phyloP scores from a whole-genome alignment of 2,329 filamentous ascomycete genomes.

The Rhynchosporium secalis region DNA sequence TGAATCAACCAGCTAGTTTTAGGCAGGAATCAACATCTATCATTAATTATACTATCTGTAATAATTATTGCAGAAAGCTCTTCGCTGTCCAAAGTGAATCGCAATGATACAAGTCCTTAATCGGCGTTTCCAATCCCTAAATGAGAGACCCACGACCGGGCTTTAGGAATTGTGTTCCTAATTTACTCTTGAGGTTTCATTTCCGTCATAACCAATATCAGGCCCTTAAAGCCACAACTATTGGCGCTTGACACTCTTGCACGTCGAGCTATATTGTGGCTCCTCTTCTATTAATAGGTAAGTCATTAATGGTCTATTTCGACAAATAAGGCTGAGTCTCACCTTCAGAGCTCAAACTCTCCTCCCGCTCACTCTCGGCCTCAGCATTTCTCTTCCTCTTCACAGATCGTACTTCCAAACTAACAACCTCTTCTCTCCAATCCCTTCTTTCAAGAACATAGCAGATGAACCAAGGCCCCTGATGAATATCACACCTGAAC shows the following conservation, averaged over 20 bases:
- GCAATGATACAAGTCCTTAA: not conserved
- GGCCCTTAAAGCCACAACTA: not conserved
- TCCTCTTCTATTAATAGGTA: not conserved
- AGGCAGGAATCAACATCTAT: not conserved
- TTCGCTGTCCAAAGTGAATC: not conserved
- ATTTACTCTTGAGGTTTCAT: not conserved
- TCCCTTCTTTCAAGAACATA: not conserved
- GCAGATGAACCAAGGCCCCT: conserved; percentile 7
- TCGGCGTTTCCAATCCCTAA: not conserved
- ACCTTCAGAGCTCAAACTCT: not conserved
- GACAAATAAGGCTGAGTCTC: not conserved
- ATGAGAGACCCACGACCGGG: too few relatives aligned
- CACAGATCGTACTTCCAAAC: not conserved
- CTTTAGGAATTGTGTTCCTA: too few relatives aligned
- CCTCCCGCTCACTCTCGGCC: not conserved
- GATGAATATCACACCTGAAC: conserved; percentile 18
- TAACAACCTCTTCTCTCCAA: not conserved
- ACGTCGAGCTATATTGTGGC: not conserved
- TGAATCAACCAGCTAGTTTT: too few relatives aligned
- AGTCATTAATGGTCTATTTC: not conserved
- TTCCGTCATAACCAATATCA: not conserved
- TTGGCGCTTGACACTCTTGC: not conserved
- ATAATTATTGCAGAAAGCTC: not conserved
- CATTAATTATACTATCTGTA: not conserved
- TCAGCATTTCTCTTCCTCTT: not conserved